Conservation (phyloP, 768 basidiomycete genomes). For the Tricholoma flavovirens region DNA sequence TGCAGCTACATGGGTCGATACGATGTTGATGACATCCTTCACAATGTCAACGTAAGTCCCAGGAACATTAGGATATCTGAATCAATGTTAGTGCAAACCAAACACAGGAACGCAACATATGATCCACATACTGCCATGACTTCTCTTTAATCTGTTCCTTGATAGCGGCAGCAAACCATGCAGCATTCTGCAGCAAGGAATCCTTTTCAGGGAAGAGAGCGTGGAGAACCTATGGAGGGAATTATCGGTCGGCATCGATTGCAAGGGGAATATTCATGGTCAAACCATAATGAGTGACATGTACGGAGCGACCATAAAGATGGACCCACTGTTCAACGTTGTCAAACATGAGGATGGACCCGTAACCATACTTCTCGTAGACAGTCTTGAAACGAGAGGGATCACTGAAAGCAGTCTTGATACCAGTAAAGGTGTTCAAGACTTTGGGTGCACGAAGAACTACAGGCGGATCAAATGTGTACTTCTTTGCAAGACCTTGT, state of each 20-base stretch:
- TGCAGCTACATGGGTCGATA: conserved; percentile 35
- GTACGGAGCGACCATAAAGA: neutral
- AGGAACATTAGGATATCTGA: conserved; percentile 23
- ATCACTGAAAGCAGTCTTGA: conserved; percentile 31
- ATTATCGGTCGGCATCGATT: neutral
- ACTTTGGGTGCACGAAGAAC: conserved; percentile 22
- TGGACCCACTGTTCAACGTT: conserved; percentile 25
- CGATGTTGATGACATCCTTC: conserved; percentile 40
- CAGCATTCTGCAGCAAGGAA: conserved; percentile 21
- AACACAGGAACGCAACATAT: neutral
- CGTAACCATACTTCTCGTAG: conserved; percentile 36
- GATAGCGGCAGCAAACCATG: conserved; percentile 26
- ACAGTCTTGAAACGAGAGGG: conserved; percentile 30
- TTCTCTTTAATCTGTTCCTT: conserved; percentile 26
- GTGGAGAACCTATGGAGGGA: conserved; percentile 21
- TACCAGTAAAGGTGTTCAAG: conserved; percentile 29
- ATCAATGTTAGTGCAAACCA: neutral
- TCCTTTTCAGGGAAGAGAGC: conserved; percentile 32
- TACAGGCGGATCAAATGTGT: conserved; percentile 35
- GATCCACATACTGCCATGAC: conserved; percentile 20
- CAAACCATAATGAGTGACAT: conserved; percentile 1
- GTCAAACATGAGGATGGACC: conserved; percentile 36
- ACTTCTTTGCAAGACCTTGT: conserved; percentile 33
- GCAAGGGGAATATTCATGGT: neutral
- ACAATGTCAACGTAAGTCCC: conserved; percentile 41